phyloP scores from a whole-genome alignment of 179 eudicot genomes.

The Heliamphora pulchella region DNA sequence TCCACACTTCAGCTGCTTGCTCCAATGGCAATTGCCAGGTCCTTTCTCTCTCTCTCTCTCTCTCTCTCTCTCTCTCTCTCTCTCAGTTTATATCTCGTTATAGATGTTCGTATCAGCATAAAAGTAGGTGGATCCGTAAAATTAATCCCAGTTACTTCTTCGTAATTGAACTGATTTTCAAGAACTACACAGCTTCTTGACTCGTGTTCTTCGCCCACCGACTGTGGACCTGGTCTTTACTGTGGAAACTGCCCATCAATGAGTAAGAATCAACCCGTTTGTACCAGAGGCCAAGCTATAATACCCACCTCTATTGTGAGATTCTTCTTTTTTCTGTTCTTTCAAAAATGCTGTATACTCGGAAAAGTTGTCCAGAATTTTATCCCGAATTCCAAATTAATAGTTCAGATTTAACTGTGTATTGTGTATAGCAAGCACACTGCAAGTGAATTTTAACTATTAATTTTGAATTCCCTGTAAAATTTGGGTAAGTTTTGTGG shows the following conservation, averaged over 20 bases:
- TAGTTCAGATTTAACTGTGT: no score
- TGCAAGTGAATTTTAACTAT: no score
- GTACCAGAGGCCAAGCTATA: constrained; percentile 75
- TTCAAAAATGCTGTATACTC: no score
- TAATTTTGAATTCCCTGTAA: no score
- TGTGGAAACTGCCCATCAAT: constrained; percentile 85
- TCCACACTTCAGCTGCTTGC: constrained; percentile 50
- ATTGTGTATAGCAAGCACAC: no score
- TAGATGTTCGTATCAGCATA: neutral
- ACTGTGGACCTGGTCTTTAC: constrained; percentile 75
- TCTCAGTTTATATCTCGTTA: neutral
- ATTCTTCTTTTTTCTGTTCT: neutral
- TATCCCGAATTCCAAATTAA: no score
- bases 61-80: neutral
- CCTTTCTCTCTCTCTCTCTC: constrained; percentile 1
- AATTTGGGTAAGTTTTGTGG: no score
- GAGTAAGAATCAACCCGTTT: constrained; percentile 51
- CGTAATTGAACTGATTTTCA: constrained; percentile 23
- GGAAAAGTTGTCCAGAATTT: no score
- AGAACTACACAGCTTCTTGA: constrained; percentile 51
- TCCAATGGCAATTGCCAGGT: constrained; percentile 85
- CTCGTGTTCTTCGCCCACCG: constrained; percentile 65
- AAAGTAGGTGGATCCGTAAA: constrained; percentile 28
- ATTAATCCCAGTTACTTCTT: neutral
- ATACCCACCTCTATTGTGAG: constrained; percentile 73